A percentile compares a stretch with the other conserved stretches of the same genome.
phyloP scores from a whole-genome alignment of 257 asterid genomes.

The Solanum etuberosum region DNA sequence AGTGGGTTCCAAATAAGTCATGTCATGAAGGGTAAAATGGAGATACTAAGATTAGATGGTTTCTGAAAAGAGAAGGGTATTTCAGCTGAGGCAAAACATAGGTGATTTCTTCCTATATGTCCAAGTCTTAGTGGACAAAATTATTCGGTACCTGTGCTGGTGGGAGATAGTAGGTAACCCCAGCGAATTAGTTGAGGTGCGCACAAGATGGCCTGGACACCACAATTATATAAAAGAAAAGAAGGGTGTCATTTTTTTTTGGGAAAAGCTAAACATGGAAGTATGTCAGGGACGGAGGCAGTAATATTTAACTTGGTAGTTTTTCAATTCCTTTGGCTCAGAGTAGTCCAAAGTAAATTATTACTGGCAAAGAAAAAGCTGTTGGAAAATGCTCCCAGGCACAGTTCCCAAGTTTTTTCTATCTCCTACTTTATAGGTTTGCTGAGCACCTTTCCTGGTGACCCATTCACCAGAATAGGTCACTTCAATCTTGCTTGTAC shows the following conservation, averaged over 20 bases:
- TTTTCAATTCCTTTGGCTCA: neutral
- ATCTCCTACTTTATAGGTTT: neutral
- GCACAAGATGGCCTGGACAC: neutral
- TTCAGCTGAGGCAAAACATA: neutral
- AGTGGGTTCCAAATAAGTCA: neutral
- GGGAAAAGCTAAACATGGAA: neutral
- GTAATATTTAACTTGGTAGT: neutral
- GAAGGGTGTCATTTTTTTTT: neutral
- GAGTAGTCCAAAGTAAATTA: neutral
- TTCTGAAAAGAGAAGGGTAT: neutral
- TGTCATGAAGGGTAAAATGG: neutral
- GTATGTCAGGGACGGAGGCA: neutral
- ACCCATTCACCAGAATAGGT: neutral
- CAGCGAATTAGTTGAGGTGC: neutral
- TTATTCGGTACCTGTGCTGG: neutral
- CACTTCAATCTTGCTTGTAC: neutral
- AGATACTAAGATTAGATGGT: neutral
- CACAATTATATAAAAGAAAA: neutral
- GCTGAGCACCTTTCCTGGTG: neutral
- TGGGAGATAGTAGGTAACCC: neutral
- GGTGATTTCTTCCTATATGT: neutral
- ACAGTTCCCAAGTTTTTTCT: neutral
- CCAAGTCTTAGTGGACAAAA: neutral
- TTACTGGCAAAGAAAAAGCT: neutral
- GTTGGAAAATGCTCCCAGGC: neutral